Conservation (phyloP, 2,329 filamentous ascomycete genomes). For the Aspergillus calidoustus region DNA sequence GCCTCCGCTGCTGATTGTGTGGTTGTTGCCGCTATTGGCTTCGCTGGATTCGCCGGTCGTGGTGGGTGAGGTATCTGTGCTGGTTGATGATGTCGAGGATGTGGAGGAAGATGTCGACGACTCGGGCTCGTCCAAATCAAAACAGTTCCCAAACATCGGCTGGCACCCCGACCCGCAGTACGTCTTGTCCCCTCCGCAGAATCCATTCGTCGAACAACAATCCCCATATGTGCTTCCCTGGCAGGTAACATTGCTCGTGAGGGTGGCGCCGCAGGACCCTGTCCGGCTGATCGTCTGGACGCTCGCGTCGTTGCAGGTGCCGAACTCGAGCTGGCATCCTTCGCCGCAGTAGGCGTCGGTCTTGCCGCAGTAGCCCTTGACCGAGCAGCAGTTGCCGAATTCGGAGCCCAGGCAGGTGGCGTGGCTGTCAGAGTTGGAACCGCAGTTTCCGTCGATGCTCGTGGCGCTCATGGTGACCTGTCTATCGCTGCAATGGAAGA, state of each 20-base stretch:
- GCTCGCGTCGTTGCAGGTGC: conserved; percentile 5
- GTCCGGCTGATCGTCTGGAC: conserved; percentile 7
- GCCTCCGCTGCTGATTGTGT: neutral
- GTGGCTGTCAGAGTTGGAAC: conserved; percentile 10
- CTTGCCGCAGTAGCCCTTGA: conserved; percentile 14
- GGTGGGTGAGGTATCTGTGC: neutral
- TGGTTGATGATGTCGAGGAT: neutral
- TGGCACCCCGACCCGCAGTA: conserved; percentile 16
- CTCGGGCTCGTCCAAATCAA: neutral
- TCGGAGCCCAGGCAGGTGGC: conserved; percentile 14
- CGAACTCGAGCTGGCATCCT: conserved; percentile 8
- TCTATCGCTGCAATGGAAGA: neutral
- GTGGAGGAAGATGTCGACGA: neutral
- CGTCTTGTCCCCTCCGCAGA: conserved; percentile 6
- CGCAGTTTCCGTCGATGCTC: conserved; percentile 17
- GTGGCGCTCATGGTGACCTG: conserved; percentile 4
- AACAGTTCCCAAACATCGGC: conserved; percentile 5
- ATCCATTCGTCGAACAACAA: conserved; percentile 12
- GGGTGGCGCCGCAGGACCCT: conserved; percentile 11
- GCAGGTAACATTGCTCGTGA: conserved; percentile 15
- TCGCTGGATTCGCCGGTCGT: too few relatives aligned
- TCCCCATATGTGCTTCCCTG: conserved; percentile 12
- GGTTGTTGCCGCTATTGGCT: neutral
- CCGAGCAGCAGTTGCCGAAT: conserved; percentile 18
- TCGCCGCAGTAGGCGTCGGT: conserved; percentile 13